Percentiles rank a stretch among this genome's conserved stretches.
These are phyloP conservation scores for Apiospora pterosperma DNA, from an alignment of 2,329 filamentous ascomycete genomes.

Conservation along the genomic window DNA sequence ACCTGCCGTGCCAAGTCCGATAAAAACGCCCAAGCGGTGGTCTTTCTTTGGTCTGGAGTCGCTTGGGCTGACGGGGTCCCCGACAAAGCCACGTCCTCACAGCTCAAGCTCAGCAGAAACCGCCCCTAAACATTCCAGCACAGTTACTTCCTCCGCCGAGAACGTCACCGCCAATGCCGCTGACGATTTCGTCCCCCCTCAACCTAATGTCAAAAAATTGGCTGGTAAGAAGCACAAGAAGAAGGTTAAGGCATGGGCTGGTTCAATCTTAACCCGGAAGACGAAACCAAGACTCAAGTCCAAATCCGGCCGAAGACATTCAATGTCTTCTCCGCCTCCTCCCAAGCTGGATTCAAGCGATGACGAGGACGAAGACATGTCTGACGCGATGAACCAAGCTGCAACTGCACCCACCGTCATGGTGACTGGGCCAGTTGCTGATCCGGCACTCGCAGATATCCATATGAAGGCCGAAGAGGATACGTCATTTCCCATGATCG, in stretches of 20 bases:
- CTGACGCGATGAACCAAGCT: slow-evolving; percentile 19
- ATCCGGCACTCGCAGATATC: slow-evolving; percentile 14
- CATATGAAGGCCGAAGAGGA: slow-evolving; percentile 53
- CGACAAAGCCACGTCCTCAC: slow-evolving; percentile 42
- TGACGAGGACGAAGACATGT: slow-evolving; percentile 21
- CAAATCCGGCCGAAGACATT: slow-evolving; percentile 35
- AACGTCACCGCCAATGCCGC: slow-evolving; percentile 28
- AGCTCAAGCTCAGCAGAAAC: slow-evolving; percentile 45
- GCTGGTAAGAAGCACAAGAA: slow-evolving; percentile 51
- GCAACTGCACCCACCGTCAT: slow-evolving; percentile 36
- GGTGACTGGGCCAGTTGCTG: slow-evolving; percentile 36
- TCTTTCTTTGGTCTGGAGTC: slow-evolving; percentile 62
- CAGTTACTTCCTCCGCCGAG: slow-evolving; percentile 31
- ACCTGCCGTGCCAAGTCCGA: slow-evolving; percentile 43
- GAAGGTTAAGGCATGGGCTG: slow-evolving; percentile 72
- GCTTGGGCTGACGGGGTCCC: slow-evolving; percentile 41
- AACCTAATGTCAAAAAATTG: slow-evolving; percentile 25
- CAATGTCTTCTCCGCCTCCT: slow-evolving; percentile 45
- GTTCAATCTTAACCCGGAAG: slow-evolving; percentile 63
- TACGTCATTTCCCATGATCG: slow-evolving; percentile 75
- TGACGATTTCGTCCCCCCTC: slow-evolving; percentile 17
- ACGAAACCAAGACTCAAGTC: slow-evolving; percentile 47
- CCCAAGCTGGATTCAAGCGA: slow-evolving; percentile 26
- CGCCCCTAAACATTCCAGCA: slow-evolving; percentile 22
- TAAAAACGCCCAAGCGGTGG: slow-evolving; percentile 54